Base-by-base conservation (phyloP, 2,329 filamentous ascomycete genomes). In the Fusarium sp. region DNA sequence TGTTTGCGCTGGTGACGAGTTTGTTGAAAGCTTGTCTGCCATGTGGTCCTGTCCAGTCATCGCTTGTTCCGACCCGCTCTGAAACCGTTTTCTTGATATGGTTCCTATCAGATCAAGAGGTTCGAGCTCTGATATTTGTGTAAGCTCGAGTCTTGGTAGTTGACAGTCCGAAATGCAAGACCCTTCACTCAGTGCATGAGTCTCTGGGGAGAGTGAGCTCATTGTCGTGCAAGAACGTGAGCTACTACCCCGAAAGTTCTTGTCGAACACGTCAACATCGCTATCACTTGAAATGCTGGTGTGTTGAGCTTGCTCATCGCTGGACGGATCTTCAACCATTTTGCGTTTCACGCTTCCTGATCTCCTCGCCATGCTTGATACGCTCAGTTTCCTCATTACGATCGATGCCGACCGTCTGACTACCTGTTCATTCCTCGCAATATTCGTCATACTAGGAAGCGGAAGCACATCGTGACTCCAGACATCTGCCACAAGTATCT, bases 351-450 rank as follows among this genome's bases (percentile, higher is more conserved):
- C 73, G 69, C 90, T 92, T 41, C 84, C 85, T 2, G 92, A 92
- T 60, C 91, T 88, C 72, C 90, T 92, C 40, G 92, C 87, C 69
- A 96, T 91, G 78, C 90, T 94, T 50, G 91, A 90, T 75, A 93
- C 90, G 79, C 93, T 97, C 68, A 98, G 86, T 77, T 94, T 97
- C 55, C 94, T 88, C 82, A 97, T 97, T 76, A 97, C 88, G 1
- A 92, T 92, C 37, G 93, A 93, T 14, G 94, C 92, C n/a, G 92
- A 93, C 42, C 88, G 88, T 53, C 92, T 87, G 48, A 96, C 90
- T 5, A 93, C 83, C 75, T 92, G 89, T 73, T 97, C 88, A 73
- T 92, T 81, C 82, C 89, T 79, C 78, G 88, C 78, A 81, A 89
- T 79, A 80, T 78, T 84, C 32, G 87, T 87, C 88, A 97, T 94